phyloP scores from a whole-genome alignment of 768 basidiomycete genomes.

The Cyathus striatus region DNA sequence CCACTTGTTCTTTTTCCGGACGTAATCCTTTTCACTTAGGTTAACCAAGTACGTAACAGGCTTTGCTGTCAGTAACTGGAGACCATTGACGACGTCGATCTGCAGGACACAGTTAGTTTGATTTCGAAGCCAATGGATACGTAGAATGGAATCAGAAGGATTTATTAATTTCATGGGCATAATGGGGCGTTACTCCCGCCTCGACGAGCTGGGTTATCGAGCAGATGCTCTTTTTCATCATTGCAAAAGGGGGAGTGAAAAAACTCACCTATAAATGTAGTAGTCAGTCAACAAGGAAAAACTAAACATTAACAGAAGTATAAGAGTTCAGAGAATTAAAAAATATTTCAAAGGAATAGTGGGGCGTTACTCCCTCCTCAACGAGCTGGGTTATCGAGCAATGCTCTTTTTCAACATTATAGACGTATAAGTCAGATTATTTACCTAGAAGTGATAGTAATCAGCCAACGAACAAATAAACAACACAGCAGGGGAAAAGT shows the following conservation, averaged over 20 bases:
- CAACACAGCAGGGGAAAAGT: too few species aligned
- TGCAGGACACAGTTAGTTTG: slow-evolving; percentile 29
- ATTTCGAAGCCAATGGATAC: too few species aligned
- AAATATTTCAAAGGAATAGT: slow-evolving; percentile 67
- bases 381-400: slow-evolving; percentile 96
- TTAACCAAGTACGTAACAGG: slow-evolving; percentile 98
- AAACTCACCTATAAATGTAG: background rate
- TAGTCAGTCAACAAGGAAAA: background rate
- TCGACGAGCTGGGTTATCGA: slow-evolving; percentile 97
- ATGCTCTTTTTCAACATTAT: slow-evolving; percentile 71
- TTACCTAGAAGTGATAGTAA: background rate
- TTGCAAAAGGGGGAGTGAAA: background rate
- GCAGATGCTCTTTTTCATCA: slow-evolving; percentile 80
- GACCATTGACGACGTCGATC: slow-evolving; percentile 88
- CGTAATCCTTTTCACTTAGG: slow-evolving; percentile 88
- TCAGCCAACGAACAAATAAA: background rate
- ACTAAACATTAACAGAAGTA: too few species aligned
- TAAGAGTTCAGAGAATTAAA: too few species aligned
- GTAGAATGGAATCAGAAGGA: slow-evolving; percentile 32
- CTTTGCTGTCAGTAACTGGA: slow-evolving; percentile 92
- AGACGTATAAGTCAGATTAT: background rate
- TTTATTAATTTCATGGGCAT: slow-evolving; percentile 59
- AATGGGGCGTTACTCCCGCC: slow-evolving; percentile 87
- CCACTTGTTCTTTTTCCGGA: slow-evolving; percentile 99
- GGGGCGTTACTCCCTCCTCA: slow-evolving; percentile 93